Base-by-base conservation (phyloP, 306 rosid species). In the Mucuna pruriens region DNA sequence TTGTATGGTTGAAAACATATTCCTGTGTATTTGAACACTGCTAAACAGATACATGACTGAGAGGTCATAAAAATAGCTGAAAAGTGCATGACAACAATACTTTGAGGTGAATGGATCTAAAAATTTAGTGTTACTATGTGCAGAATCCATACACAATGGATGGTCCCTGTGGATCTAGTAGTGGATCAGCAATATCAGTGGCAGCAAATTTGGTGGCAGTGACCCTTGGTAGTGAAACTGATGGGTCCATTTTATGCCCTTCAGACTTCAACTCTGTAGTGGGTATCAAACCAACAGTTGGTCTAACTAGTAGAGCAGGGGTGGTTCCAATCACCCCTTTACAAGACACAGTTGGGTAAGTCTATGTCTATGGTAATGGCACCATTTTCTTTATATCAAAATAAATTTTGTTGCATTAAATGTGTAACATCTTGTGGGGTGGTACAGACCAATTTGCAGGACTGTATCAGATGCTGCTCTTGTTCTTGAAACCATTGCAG, bases 241-340 rank as follows among this genome's bases (percentile, higher is more conserved):
- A 89, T 46, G 92, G 91, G 31, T 90, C 88, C 26, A 89, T 92
- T 72, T 64, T 91, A 71, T 88, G 94, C 61, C 91, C 92, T 63
- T 75, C 92, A 0, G 19, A 31, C 45, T 10, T 0, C 13, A 87
- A 91, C 76, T 89, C 90, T 0, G 88, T 86, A 0, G 92, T 91
- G 3, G 91, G 91, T 23, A 79, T 90, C 82, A 92, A 88, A 65
- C 97, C 92, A 65, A 92, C 91, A 0, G 86, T 92, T 22, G 95
- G 95, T 73, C 92, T 90, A 74, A 92, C 93, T 20, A 92, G 97
- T 48, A 89, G 97, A 72, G 90, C 91, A 0, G 93, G 93, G 5
- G 93, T 90, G 1, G 77, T 92, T 39, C 95, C 97, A 20, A 78
- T 92, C 72, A 77, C 86, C 36, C 90, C 85, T 4, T 84, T 89